A percentile compares a stretch with the other conserved stretches of the same genome.
Conservation (phyloP, 257 asterid genomes). For the Schizonepeta tenuifolia region DNA sequence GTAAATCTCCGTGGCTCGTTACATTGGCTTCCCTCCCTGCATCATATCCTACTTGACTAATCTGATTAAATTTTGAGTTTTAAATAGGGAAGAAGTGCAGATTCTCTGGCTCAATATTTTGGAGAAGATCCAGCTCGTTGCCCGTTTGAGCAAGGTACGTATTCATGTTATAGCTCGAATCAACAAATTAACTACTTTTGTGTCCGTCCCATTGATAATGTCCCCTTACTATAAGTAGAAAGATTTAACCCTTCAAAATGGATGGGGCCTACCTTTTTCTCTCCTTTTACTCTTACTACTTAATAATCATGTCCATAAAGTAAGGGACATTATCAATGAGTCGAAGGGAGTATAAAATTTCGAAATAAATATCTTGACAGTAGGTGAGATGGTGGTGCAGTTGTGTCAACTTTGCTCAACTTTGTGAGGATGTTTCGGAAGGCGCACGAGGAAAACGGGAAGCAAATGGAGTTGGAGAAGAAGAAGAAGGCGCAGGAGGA, state of each 20-base stretch:
- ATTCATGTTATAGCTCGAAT: not conserved
- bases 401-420: constrained; percentile 69
- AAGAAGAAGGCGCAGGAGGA: constrained; percentile 77
- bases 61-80: constrained; percentile 27
- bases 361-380: not conserved
- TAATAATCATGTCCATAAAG: no score
- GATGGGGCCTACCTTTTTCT: no score
- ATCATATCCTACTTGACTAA: not conserved
- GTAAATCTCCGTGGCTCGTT: constrained; percentile 46
- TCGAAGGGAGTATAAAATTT: no score
- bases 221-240: no score
- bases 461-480: constrained; percentile 72
- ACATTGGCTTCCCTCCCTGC: not conserved
- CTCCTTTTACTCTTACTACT: no score
- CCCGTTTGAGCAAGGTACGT: constrained; percentile 75
- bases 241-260: no score
- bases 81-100: constrained; percentile 64
- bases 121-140: constrained; percentile 81
- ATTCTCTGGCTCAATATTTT: constrained; percentile 62
- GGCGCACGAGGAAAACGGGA: constrained; percentile 72
- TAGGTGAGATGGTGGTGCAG: constrained; percentile 47
- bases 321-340: no score
- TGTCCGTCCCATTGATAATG: no score
- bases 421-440: constrained; percentile 72
- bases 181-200: not conserved